Conservation (phyloP, 208 protist genomes). For the Acanthamoeba sp. region DNA sequence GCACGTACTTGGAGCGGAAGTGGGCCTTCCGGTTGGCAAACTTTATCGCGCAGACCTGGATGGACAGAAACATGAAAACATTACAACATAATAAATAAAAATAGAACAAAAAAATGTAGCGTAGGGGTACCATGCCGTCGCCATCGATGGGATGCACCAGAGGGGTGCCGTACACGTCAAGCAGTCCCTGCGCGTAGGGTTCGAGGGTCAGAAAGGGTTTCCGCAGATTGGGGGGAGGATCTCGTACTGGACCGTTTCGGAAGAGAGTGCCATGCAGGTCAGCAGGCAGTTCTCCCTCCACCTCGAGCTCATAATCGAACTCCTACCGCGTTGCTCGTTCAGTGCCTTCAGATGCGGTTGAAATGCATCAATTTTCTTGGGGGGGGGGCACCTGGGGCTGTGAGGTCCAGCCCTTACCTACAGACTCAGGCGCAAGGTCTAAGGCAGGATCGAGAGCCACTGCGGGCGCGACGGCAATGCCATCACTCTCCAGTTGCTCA, state of each 20-base stretch:
- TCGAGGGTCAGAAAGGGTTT: not conserved
- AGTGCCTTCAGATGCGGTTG: not conserved
- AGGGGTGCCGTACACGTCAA: constrained; percentile 76
- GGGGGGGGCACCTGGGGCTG: constrained; percentile 23
- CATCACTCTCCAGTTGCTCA: not conserved
- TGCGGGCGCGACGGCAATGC: not conserved
- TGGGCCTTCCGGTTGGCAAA: constrained; percentile 72
- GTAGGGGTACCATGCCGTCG: constrained; percentile 77
- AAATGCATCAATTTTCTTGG: too few relatives aligned
- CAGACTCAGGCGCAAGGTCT: not conserved
- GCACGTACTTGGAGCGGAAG: constrained; percentile 74
- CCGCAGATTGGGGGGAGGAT: not conserved
- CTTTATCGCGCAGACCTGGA: constrained; percentile 60
- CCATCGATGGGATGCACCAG: constrained; percentile 77
- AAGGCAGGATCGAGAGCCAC: constrained; percentile 25
- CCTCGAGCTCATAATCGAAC: constrained; percentile 60
- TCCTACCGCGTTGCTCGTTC: constrained; percentile 21
- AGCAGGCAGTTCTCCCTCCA: constrained; percentile 65
- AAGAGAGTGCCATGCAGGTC: constrained; percentile 74
- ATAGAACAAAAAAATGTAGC: not conserved
- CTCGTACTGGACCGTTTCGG: constrained; percentile 68
- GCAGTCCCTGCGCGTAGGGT: not conserved
- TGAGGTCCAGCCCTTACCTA: constrained; percentile 40
- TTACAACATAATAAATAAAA: not conserved
- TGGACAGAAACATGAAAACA: not conserved